Conservation (phyloP, 148 eudicot species). For the Nepenthes gracilis region DNA sequence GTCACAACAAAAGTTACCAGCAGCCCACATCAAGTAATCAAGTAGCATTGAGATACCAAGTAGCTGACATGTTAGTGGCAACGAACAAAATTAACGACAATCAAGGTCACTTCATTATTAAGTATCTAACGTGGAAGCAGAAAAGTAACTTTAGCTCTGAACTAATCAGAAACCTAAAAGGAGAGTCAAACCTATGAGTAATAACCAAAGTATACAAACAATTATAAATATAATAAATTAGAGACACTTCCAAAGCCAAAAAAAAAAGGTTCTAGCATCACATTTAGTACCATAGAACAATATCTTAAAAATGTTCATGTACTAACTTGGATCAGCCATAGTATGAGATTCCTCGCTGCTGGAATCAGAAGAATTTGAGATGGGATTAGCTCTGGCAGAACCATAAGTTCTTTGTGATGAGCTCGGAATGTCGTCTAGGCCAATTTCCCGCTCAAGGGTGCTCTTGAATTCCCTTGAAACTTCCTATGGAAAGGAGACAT, state of each 20-base stretch:
- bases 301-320: not conserved
- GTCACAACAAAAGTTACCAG: no score
- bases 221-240: not conserved
- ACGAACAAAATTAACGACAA: no score
- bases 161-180: no score
- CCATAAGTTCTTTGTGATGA: conserved; percentile 19
- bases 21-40: no score
- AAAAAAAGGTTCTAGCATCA: not conserved
- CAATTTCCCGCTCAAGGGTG: conserved; percentile 84
- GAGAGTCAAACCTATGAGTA: no score
- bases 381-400: conserved; percentile 22
- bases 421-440: conserved; percentile 67
- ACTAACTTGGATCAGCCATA: conserved; percentile 61
- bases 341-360: conserved; percentile 29
- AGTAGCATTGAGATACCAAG: no score
- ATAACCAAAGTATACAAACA: not conserved
- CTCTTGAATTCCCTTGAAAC: conserved; percentile 96
- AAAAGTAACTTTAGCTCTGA: not conserved
- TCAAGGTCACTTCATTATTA: no score
- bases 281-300: no score
- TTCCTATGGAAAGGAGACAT: conserved; percentile 30
- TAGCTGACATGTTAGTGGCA: no score
- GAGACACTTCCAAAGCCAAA: not conserved
- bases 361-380: conserved; percentile 18
- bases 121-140: no score